Percentiles rank a stretch among this genome's conserved stretches.
Conservation (phyloP, 306 rosid species). For the Cucumis melo region DNA sequence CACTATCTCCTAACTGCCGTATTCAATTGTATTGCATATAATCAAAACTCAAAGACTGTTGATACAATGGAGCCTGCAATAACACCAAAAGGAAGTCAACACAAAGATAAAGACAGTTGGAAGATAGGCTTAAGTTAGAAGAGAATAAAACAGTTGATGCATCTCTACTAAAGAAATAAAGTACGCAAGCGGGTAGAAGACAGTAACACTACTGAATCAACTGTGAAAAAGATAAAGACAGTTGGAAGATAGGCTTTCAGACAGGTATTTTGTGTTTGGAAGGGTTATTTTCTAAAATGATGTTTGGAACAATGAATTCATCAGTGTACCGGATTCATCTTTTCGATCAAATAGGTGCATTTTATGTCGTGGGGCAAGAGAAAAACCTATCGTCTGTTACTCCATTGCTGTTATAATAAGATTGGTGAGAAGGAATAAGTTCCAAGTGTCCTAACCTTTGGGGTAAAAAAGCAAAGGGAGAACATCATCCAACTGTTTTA, state of each 20-base stretch:
- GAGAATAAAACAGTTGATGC: neutral
- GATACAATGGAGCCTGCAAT: slow-evolving; percentile 80
- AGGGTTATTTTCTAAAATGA: neutral
- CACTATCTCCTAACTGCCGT: slow-evolving; percentile 8
- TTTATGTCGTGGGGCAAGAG: neutral
- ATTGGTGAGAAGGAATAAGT: neutral
- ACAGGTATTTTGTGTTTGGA: neutral
- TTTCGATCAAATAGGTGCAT: neutral
- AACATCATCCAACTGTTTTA: neutral
- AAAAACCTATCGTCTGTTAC: neutral
- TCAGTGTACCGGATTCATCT: neutral
- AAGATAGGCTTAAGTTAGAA: no score
- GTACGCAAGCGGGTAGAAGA: neutral
- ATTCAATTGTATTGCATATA: slow-evolving; percentile 50
- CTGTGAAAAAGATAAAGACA: neutral
- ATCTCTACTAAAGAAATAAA: neutral
- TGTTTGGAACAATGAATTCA: neutral
- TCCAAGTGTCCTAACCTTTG: neutral
- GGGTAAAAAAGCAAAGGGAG: neutral
- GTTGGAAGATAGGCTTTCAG: neutral
- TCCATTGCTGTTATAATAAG: neutral
- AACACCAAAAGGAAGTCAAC: neutral
- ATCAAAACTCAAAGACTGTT: slow-evolving; percentile 73
- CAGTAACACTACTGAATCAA: neutral
- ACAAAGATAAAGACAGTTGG: no score